A percentile compares a stretch with the other conserved stretches of the same genome.
Conservation (phyloP, 768 basidiomycete genomes). For the Leccinum broughii region DNA sequence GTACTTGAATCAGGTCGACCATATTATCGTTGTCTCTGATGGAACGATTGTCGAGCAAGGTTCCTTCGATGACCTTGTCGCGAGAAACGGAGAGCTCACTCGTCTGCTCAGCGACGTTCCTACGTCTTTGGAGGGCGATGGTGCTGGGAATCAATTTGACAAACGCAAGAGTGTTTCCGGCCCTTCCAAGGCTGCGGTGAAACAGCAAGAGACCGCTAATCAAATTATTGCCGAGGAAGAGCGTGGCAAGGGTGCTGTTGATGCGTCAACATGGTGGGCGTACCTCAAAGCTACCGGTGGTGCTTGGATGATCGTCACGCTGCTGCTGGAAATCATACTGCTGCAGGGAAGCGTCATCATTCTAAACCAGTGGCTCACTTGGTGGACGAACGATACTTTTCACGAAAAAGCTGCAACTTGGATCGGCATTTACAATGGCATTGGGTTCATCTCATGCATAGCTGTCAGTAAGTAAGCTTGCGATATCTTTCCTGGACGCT, state of each 20-base stretch:
- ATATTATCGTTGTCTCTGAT: constrained; percentile 47
- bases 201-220: constrained; percentile 14
- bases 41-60: constrained; percentile 49
- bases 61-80: constrained; percentile 39
- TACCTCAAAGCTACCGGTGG: constrained; percentile 34
- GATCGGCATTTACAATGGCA: constrained; percentile 33
- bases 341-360: constrained; percentile 27
- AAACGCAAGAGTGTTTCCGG: constrained; percentile 23
- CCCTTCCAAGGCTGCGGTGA: constrained; percentile 7
- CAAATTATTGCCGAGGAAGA: constrained; percentile 28
- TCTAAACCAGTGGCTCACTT: constrained; percentile 32
- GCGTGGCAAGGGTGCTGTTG: constrained; percentile 27
- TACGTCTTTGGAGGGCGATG: constrained; percentile 7
- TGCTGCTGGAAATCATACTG: constrained; percentile 22
- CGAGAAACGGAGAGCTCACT: constrained; percentile 27
- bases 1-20: constrained; percentile 39
- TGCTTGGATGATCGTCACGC: constrained; percentile 15
- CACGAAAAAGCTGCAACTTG: constrained; percentile 26
- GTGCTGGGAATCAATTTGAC: constrained; percentile 14
- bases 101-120: constrained; percentile 27
- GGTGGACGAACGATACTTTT: constrained; percentile 30
- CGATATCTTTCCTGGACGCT: neutral
- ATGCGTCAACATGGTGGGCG: constrained; percentile 30
- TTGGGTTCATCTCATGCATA: constrained; percentile 22
- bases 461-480: constrained; percentile 23